A percentile compares a stretch with the other conserved stretches of the same genome.
These are phyloP conservation scores for Zostera marina DNA, from an alignment of 116 monocot genomes.

Conservation along the genomic window DNA sequence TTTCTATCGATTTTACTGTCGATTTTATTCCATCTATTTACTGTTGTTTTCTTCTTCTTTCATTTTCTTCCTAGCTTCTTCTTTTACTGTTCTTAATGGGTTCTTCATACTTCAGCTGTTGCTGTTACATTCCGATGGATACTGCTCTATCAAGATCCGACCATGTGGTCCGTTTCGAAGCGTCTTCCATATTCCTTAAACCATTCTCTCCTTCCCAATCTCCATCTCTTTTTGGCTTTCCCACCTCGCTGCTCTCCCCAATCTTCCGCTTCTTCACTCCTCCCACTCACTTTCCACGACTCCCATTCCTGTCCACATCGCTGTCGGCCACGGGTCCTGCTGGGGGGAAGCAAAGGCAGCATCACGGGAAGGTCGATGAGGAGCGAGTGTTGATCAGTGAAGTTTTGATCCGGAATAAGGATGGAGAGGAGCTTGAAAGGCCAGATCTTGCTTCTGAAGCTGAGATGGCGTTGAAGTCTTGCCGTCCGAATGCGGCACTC, in stretches of 20 bases:
- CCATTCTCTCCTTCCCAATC: neutral
- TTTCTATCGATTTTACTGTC: too few species aligned
- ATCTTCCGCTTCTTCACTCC: conserved; percentile 4
- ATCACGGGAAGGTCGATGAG: conserved; percentile 36
- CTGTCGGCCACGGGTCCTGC: conserved; percentile 6
- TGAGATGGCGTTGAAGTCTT: conserved; percentile 37
- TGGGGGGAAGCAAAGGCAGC: conserved; percentile 8
- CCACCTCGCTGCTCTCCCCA: neutral
- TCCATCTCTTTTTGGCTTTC: neutral
- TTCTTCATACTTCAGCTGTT: too few species aligned
- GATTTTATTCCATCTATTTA: too few species aligned
- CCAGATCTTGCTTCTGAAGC: conserved; percentile 63
- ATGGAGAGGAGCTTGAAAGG: conserved; percentile 79
- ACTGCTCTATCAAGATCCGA: neutral
- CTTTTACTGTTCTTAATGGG: too few species aligned
- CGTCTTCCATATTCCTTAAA: conserved; percentile 1
- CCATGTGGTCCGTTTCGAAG: conserved; percentile 1
- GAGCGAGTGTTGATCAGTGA: conserved; percentile 87
- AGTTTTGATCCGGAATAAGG: conserved; percentile 77
- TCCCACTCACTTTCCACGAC: conserved; percentile 4
- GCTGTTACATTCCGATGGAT: too few species aligned
- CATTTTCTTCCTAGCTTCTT: too few species aligned
- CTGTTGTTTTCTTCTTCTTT: too few species aligned
- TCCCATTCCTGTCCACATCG: conserved; percentile 18
- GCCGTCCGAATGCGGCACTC: conserved; percentile 73